A percentile compares a stretch with the other conserved stretches of the same genome.
Evolutionary conservation across 305 asterid species (phyloP).

Genomic region (Fraxinus velutina): DNA sequence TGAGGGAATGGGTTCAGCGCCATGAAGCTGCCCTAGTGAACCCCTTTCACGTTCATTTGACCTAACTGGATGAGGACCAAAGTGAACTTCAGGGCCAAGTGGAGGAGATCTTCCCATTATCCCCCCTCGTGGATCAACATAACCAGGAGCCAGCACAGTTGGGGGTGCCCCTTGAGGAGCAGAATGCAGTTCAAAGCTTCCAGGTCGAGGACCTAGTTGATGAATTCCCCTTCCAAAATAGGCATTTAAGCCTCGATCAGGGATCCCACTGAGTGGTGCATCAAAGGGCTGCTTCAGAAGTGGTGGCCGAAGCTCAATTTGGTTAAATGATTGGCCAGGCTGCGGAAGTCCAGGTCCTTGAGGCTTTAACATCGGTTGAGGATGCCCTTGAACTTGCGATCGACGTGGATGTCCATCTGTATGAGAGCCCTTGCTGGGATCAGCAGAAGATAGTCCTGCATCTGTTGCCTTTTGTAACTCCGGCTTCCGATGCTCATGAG

Average conservation of each 20-base stretch:
- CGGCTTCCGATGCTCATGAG: conserved; percentile 28
- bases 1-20: conserved; percentile 34
- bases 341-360: conserved; percentile 44
- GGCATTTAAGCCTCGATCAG: conserved; percentile 23
- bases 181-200: conserved; percentile 34
- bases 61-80: conserved; percentile 40
- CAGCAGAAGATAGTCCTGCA: conserved; percentile 28
- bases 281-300: conserved; percentile 29
- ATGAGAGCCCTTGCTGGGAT: conserved; percentile 25
- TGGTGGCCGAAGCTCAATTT: conserved; percentile 31
- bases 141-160: conserved; percentile 24
- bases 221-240: conserved; percentile 43
- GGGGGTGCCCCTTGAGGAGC: conserved; percentile 39
- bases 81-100: conserved; percentile 46
- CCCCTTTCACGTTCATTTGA: conserved; percentile 46
- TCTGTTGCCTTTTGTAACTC: conserved; percentile 21
- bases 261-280: conserved; percentile 22
- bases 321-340: conserved; percentile 38
- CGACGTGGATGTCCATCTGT: conserved; percentile 38
- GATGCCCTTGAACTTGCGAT: conserved; percentile 34
- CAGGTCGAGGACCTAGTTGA: conserved; percentile 43
- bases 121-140: conserved; percentile 49
- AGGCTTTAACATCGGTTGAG: conserved; percentile 32
- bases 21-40: conserved; percentile 35
- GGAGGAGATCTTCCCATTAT: conserved; percentile 45